These are phyloP conservation scores for Apiotrichum laibachii DNA, from an alignment of 1,284 basidiomycete genomes.

Conservation along the genomic window DNA sequence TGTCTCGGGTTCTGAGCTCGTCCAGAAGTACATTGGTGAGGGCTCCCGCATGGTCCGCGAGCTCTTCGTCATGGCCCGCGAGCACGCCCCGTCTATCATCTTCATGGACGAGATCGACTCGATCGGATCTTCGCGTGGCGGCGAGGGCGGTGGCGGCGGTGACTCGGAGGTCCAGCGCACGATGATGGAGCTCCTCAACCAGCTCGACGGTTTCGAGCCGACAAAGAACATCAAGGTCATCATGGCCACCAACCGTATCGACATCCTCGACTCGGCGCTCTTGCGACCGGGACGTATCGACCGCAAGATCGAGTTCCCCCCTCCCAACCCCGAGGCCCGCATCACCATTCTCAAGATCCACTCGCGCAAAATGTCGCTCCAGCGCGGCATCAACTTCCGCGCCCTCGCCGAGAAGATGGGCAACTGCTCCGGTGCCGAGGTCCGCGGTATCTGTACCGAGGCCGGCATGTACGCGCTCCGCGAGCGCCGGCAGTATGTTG, in stretches of 20 bases:
- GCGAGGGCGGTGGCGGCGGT: conserved; percentile 78
- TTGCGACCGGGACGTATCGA: conserved; percentile 96
- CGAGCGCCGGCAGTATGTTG: conserved; percentile 92
- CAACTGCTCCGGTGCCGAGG: conserved; percentile 95
- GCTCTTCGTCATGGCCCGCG: conserved; percentile 97
- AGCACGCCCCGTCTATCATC: conserved; percentile 98
- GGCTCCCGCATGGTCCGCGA: conserved; percentile 95
- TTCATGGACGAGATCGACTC: conserved; percentile 99
- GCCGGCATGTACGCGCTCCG: conserved; percentile 97
- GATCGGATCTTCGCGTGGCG: conserved; percentile 89
- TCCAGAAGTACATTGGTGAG: conserved; percentile 99
- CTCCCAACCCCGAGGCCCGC: conserved; percentile 94
- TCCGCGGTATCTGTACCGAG: conserved; percentile 97
- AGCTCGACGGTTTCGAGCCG: conserved; percentile 95
- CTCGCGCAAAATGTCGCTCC: conserved; percentile 97
- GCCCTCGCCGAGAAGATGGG: conserved; percentile 98
- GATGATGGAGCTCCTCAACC: conserved; percentile 63
- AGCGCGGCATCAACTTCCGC: conserved; percentile 94
- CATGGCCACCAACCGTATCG: conserved; percentile 98
- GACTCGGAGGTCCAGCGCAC: conserved; percentile 92
- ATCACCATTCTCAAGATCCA: conserved; percentile 96
- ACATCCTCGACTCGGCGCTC: conserved; percentile 93
- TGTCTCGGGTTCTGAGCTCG: conserved; percentile 90
- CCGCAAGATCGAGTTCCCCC: conserved; percentile 98
- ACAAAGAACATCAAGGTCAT: conserved; percentile 99